Conservation (phyloP, 306 rosid genomes). For the Vigna trinervia region DNA sequence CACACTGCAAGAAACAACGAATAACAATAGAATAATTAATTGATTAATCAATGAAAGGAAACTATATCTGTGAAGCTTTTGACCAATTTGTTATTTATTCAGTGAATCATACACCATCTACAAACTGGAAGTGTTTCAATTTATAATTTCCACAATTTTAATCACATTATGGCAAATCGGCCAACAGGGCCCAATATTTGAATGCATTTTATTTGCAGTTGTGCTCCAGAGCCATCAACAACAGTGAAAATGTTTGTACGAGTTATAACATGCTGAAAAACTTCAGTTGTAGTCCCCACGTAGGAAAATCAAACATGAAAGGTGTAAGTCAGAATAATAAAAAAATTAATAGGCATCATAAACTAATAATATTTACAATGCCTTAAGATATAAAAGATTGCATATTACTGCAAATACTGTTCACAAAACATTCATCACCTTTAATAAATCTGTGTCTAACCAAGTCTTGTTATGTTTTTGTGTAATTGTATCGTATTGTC, state of each 20-base stretch:
- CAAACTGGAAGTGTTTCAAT: conserved; percentile 13
- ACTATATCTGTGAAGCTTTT: conserved; percentile 17
- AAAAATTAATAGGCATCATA: background rate
- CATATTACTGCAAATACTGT: conserved; percentile 1
- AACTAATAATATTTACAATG: background rate
- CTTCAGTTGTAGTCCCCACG: background rate
- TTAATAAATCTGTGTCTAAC: background rate
- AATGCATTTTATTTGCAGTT: conserved; percentile 11
- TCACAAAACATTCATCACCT: background rate
- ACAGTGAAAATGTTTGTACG: background rate
- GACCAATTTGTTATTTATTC: conserved; percentile 9
- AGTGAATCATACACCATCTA: background rate
- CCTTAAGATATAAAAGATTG: background rate
- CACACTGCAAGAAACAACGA: conserved; percentile 58
- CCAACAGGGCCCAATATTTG: conserved; percentile 4
- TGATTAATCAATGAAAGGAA: background rate
- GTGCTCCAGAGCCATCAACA: conserved; percentile 5
- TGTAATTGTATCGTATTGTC: background rate
- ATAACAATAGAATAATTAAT: conserved; percentile 25
- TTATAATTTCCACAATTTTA: background rate
- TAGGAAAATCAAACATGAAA: background rate
- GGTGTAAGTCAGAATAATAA: background rate
- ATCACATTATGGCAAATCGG: background rate
- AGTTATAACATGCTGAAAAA: conserved; percentile 14
- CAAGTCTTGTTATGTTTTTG: background rate